Conservation (phyloP, 768 basidiomycete species). For the Lepiota subincarnata region DNA sequence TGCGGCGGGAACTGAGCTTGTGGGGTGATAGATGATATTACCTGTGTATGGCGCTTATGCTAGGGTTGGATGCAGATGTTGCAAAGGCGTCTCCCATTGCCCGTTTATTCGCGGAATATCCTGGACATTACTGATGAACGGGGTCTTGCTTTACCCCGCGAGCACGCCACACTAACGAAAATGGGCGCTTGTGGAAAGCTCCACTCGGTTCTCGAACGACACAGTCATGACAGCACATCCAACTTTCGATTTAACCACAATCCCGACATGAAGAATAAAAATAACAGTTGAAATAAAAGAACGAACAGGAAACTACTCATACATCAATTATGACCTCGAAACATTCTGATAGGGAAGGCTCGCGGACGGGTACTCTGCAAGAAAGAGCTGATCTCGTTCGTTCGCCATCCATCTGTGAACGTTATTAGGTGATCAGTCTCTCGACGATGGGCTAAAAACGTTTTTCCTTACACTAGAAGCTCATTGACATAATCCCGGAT, state of each 20-base stretch:
- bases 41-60: no score
- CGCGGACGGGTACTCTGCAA: constrained; percentile 73
- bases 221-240: no score
- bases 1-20: no score
- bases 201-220: no score
- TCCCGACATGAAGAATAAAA: background rate
- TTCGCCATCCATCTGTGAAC: constrained; percentile 68
- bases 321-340: constrained; percentile 51
- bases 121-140: no score
- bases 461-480: constrained; percentile 58
- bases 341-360: constrained; percentile 79
- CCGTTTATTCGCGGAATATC: no score
- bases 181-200: no score
- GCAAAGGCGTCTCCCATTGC: no score
- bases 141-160: no score
- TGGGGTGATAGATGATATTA: no score
- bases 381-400: constrained; percentile 71
- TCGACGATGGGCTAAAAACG: background rate
- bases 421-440: background rate
- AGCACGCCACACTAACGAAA: no score
- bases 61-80: no score
- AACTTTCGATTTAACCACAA: background rate
- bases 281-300: background rate
- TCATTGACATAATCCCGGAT: constrained; percentile 90
- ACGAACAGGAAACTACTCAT: background rate